Evolutionary conservation across 768 basidiomycete genomes (phyloP).

Genomic region (Pleurotus djamor): DNA sequence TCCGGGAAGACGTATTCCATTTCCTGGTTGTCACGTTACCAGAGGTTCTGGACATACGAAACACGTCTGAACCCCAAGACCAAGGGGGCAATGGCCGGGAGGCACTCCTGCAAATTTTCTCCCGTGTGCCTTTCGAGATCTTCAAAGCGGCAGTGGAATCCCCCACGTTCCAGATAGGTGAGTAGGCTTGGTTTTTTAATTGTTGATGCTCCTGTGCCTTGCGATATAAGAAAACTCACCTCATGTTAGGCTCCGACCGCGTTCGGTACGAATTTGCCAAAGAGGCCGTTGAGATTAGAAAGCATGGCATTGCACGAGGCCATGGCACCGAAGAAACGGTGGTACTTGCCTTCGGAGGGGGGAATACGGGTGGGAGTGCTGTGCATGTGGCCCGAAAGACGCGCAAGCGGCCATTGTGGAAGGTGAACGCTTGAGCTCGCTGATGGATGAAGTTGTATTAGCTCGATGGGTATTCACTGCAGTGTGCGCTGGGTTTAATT

Average conservation of each 20-base stretch:
- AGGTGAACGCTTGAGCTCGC: constrained; percentile 65
- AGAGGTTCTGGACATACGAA: constrained; percentile 52
- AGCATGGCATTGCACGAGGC: constrained; percentile 71
- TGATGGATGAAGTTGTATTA: background rate
- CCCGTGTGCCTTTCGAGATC: constrained; percentile 82
- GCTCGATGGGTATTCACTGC: background rate
- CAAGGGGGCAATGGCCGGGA: constrained; percentile 57
- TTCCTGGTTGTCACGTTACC: constrained; percentile 78
- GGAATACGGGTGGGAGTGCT: constrained; percentile 63
- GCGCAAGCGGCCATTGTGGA: constrained; percentile 80
- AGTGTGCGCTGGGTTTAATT: background rate
- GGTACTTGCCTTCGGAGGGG: constrained; percentile 83
- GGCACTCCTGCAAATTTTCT: constrained; percentile 70
- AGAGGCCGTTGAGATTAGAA: constrained; percentile 81
- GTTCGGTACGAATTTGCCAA: constrained; percentile 91
- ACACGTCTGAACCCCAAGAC: constrained; percentile 34
- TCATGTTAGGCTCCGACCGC: constrained; percentile 66
- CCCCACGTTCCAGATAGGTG: constrained; percentile 77
- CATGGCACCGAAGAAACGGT: constrained; percentile 85
- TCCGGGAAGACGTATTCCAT: constrained; percentile 76
- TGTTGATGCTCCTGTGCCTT: background rate
- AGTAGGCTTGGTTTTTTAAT: constrained; percentile 11
- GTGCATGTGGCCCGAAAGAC: constrained; percentile 88
- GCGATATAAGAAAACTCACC: constrained; percentile 13
- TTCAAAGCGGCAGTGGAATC: constrained; percentile 84